Percentiles rank a stretch among this genome's conserved stretches.
These are phyloP conservation scores for Bonnemaisonia californica DNA, from an alignment of 31 red algal genomes.

Conservation along the genomic window DNA sequence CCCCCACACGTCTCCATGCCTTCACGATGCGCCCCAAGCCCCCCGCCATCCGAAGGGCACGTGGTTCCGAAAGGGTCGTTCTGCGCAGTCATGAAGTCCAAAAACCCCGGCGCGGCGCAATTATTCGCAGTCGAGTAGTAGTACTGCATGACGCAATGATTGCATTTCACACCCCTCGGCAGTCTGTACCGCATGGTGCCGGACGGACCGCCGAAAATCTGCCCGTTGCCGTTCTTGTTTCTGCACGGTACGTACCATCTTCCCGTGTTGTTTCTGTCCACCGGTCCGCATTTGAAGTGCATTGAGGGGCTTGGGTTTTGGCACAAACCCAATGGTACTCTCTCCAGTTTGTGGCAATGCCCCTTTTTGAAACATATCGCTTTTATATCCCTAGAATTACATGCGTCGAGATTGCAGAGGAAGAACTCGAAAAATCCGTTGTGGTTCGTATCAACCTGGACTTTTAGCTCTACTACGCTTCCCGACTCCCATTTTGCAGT, in stretches of 20 bases:
- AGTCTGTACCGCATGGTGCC: slow-evolving; percentile 59
- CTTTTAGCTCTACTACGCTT: slow-evolving; percentile 21
- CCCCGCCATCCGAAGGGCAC: slow-evolving; percentile 42
- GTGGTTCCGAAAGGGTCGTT: slow-evolving; percentile 40
- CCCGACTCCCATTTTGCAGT: slow-evolving; percentile 26
- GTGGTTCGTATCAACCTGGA: slow-evolving; percentile 48
- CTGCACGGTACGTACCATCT: slow-evolving; percentile 63
- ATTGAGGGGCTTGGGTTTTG: slow-evolving; percentile 11
- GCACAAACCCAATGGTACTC: slow-evolving; percentile 24
- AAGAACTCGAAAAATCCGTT: slow-evolving; percentile 56
- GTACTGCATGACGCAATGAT: slow-evolving; percentile 61
- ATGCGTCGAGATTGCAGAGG: slow-evolving; percentile 50
- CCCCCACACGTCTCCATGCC: slow-evolving; percentile 54
- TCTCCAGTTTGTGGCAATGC: slow-evolving; percentile 35
- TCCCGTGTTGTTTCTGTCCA: slow-evolving; percentile 30
- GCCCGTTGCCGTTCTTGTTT: slow-evolving; percentile 33
- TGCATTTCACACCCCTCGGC: slow-evolving; percentile 27
- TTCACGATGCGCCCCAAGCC: slow-evolving; percentile 37
- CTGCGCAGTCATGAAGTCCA: slow-evolving; percentile 30
- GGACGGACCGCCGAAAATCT: slow-evolving; percentile 24
- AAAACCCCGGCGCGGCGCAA: slow-evolving; percentile 47
- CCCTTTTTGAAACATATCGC: slow-evolving; percentile 38
- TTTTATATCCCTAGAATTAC: slow-evolving; percentile 27
- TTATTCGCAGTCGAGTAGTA: slow-evolving; percentile 67
- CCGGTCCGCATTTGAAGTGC: slow-evolving; percentile 46